These are phyloP conservation scores for Ustilago cynodontis DNA, from an alignment of 1,284 basidiomycete genomes.

Conservation along the genomic window DNA sequence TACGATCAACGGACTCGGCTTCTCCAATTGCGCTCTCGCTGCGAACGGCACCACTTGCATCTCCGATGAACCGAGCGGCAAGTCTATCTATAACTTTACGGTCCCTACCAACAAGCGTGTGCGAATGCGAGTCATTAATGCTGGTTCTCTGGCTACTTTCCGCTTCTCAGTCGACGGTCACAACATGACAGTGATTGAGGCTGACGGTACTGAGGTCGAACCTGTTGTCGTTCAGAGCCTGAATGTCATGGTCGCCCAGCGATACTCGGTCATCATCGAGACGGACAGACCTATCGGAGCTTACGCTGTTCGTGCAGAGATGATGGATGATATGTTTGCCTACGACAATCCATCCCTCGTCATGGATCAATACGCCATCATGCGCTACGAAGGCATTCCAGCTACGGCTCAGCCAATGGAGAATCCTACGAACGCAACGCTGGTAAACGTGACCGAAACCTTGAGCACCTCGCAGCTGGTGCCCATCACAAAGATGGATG, in stretches of 20 bases:
- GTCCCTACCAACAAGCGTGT: slow-evolving; percentile 71
- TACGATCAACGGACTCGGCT: slow-evolving; percentile 73
- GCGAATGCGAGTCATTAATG: slow-evolving; percentile 74
- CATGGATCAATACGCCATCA: slow-evolving; percentile 68
- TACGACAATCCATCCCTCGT: slow-evolving; percentile 70
- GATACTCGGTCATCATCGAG: slow-evolving; percentile 73
- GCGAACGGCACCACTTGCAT: slow-evolving; percentile 51
- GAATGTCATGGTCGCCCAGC: slow-evolving; percentile 72
- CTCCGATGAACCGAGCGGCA: slow-evolving; percentile 35
- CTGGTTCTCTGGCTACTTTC: slow-evolving; percentile 47
- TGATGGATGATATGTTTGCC: slow-evolving; percentile 71
- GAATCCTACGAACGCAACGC: slow-evolving; percentile 20
- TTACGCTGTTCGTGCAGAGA: slow-evolving; percentile 65
- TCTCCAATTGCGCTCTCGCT: slow-evolving; percentile 66
- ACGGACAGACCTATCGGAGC: slow-evolving; percentile 45
- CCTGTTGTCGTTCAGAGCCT: slow-evolving; percentile 71
- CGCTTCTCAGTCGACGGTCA: slow-evolving; percentile 73
- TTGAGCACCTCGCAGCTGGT: slow-evolving; percentile 40
- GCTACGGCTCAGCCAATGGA: slow-evolving; percentile 50
- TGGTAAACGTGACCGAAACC: slow-evolving; percentile 28
- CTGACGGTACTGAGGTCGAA: slow-evolving; percentile 72
- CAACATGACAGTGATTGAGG: slow-evolving; percentile 73
- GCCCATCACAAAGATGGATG: slow-evolving; percentile 32
- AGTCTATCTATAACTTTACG: slow-evolving; percentile 43
- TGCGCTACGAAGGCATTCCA: slow-evolving; percentile 68